Percentiles rank a stretch among this genome's conserved stretches.
Evolutionary conservation across 179 eudicot genomes (phyloP).

Genomic region (Spergularia azorica): DNA sequence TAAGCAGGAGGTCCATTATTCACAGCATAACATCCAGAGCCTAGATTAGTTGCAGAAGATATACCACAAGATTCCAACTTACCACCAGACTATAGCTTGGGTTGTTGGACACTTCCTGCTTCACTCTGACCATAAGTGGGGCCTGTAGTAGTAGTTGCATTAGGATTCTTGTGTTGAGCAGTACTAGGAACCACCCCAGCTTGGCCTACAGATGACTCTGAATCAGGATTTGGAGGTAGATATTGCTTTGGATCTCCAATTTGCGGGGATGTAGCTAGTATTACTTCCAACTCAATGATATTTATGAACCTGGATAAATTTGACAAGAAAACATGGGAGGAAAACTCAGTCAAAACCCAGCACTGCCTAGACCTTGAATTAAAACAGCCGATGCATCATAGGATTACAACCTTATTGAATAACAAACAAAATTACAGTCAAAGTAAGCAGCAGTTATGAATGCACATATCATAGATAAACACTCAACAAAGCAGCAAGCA

Average conservation of each 20-base stretch:
- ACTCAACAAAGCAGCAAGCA: no score
- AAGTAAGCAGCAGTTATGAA: no score
- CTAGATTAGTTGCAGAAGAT: slow-evolving; percentile 38
- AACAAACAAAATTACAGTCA: no score
- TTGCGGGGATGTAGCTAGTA: slow-evolving; percentile 53
- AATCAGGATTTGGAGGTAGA: neutral
- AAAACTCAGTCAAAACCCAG: neutral
- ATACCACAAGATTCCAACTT: slow-evolving; percentile 43
- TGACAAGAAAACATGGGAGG: neutral
- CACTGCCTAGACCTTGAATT: no score
- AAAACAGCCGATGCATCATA: no score
- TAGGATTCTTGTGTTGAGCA: slow-evolving; percentile 36
- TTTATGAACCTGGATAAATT: slow-evolving; percentile 63
- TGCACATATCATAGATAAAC: no score
- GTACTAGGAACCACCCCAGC: slow-evolving; percentile 29
- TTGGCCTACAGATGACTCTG: slow-evolving; percentile 34
- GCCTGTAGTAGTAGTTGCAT: slow-evolving; percentile 27
- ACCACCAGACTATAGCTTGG: slow-evolving; percentile 33
- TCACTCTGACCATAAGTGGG: slow-evolving; percentile 36
- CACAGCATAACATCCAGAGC: slow-evolving; percentile 37
- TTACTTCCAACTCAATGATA: slow-evolving; percentile 52
- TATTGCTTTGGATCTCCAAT: slow-evolving; percentile 68
- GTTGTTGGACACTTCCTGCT: slow-evolving; percentile 35
- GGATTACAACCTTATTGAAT: no score
- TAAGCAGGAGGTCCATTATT: slow-evolving; percentile 34